phyloP scores from a whole-genome alignment of 2,329 filamentous ascomycete species.

The Rutstroemia sydowiana region DNA sequence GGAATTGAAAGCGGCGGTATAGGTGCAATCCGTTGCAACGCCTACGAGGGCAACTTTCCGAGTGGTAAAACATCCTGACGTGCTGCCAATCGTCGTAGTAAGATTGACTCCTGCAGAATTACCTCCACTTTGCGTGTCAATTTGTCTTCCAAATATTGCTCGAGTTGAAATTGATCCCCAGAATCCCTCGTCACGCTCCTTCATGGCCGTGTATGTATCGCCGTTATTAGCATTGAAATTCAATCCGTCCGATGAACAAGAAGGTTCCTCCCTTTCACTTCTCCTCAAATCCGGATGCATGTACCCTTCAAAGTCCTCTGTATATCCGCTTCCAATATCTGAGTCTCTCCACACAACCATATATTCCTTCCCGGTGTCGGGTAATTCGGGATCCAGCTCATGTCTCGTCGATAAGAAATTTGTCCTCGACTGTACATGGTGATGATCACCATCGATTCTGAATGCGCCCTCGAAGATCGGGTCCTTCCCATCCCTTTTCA shows the following conservation, averaged over 20 bases:
- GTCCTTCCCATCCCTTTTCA: slow-evolving; percentile 65
- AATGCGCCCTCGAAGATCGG: slow-evolving; percentile 92
- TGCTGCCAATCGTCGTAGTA: slow-evolving; percentile 68
- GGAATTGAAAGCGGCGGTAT: slow-evolving; percentile 64
- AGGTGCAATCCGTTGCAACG: slow-evolving; percentile 88
- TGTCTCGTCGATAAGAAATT: slow-evolving; percentile 70
- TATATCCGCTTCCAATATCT: slow-evolving; percentile 50
- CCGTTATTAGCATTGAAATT: slow-evolving; percentile 72
- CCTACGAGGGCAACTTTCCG: slow-evolving; percentile 87
- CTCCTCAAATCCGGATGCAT: slow-evolving; percentile 38
- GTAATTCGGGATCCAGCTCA: slow-evolving; percentile 56
- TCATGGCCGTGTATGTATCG: slow-evolving; percentile 35
- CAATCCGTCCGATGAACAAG: slow-evolving; percentile 70
- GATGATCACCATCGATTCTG: slow-evolving; percentile 69
- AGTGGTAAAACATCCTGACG: slow-evolving; percentile 79
- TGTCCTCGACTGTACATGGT: slow-evolving; percentile 73
- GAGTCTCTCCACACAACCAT: slow-evolving; percentile 94
- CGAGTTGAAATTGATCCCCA: slow-evolving; percentile 56
- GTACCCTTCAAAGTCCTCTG: slow-evolving; percentile 37
- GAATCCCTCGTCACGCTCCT: slow-evolving; percentile 41
- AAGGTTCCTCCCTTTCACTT: slow-evolving; percentile 31
- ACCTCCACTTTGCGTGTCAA: slow-evolving; percentile 62
- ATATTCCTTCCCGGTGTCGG: slow-evolving; percentile 53
- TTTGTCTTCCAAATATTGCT: slow-evolving; percentile 65
- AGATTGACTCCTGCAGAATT: slow-evolving; percentile 78